These are phyloP conservation scores for Fonsecaea multimorphosa DNA, from an alignment of 2,329 filamentous ascomycete genomes.

Conservation along the genomic window DNA sequence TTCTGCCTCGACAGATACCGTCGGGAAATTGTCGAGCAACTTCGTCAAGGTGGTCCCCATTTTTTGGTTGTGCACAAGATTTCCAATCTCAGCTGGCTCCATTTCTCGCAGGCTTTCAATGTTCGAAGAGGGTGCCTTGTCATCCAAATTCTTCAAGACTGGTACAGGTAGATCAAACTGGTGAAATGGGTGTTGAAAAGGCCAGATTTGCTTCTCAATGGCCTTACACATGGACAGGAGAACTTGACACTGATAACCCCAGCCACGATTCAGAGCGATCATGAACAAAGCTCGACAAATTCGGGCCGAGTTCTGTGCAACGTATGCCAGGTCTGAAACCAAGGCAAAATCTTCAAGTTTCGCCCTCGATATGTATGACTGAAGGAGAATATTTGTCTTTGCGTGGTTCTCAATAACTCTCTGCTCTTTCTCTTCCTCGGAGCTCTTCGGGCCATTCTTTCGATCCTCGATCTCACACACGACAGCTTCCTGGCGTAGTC, in stretches of 20 bases:
- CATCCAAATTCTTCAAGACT: constrained; percentile 81
- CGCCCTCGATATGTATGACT: constrained; percentile 88
- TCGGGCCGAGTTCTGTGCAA: constrained; percentile 91
- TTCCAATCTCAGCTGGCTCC: constrained; percentile 88
- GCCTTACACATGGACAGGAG: constrained; percentile 92
- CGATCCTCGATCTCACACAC: constrained; percentile 79
- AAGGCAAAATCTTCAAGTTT: constrained; percentile 93
- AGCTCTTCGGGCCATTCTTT: constrained; percentile 54
- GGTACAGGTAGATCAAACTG: constrained; percentile 91
- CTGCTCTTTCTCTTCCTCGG: constrained; percentile 76
- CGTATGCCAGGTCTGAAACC: constrained; percentile 88
- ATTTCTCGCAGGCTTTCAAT: constrained; percentile 90
- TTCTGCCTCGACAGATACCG: constrained; percentile 85
- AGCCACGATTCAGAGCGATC: constrained; percentile 92
- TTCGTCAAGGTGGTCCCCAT: constrained; percentile 83
- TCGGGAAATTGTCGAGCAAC: constrained; percentile 89
- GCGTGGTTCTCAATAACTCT: constrained; percentile 72
- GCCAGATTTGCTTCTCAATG: constrained; percentile 95
- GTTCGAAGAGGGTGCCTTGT: constrained; percentile 73
- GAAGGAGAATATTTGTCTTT: constrained; percentile 94
- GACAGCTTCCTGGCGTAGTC: constrained; percentile 71
- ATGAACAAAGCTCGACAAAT: constrained; percentile 96
- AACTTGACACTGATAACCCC: constrained; percentile 94
- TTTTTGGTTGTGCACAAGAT: constrained; percentile 85
- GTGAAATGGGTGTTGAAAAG: constrained; percentile 90